Evolutionary conservation across 345 rosid species (phyloP), one percentile per base, ranked within the genome.

Genomic region (Geranium brycei): DNA sequence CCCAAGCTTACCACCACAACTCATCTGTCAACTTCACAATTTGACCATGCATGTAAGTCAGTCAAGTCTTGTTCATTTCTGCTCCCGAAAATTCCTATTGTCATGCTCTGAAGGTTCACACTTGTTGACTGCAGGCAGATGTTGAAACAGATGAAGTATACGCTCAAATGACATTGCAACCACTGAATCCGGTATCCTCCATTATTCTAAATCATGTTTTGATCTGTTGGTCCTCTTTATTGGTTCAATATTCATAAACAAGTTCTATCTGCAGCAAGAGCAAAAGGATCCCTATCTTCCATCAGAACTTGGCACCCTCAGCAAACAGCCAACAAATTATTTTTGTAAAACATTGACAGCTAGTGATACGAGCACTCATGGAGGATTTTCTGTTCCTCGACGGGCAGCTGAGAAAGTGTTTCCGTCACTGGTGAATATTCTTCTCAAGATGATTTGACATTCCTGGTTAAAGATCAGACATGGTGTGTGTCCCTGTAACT

Each of bases 11-110:
- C 95, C 89, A 68, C 96, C 99, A 0, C 99, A 91, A 67, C 96
- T 95, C 71, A 69, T 95, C 74, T 95, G 99, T 76, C 96, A 91
- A 82, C 93, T 95, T 68, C 97, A 91, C 79, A 91, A 91, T 73
- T 83, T 91, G 66, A 91, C 95, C 71, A 95, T 95, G 99, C 99
- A 95, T 85, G 91, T 51, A 51, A 55, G 23, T 18, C 60, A 35
- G 13, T 53, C 18, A 40, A 47, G 53, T 47, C 16, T 57, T 16
- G 7, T 57, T n/a, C 19, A 17, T 4, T 57, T 57, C 59, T n/a
- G 17, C n/a, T 57, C 8, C 7, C n/a, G 19, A 12, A 57, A 3
- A 15, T 7, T 57, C 19, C 7, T 17, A 57, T 57, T 16, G 59
- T 7, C 59, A 16, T 16, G 59, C 19, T 57, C 59, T 57, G 8